These are phyloP conservation scores for Juncus effusus DNA, from an alignment of 176 grass and related monocot species.

Conservation along the genomic window DNA sequence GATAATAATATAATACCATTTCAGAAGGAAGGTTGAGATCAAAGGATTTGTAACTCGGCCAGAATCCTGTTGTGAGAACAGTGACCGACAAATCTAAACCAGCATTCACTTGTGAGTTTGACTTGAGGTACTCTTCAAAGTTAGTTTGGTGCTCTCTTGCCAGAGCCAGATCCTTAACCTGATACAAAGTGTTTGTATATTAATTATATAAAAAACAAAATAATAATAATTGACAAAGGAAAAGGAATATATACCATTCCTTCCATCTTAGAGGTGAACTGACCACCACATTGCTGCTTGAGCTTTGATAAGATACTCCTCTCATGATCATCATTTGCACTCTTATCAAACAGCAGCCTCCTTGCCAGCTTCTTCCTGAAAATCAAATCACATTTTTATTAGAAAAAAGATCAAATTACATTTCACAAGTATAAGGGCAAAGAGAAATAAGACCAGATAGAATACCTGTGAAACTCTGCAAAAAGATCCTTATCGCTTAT, in stretches of 20 bases:
- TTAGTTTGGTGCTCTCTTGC: conserved; percentile 80
- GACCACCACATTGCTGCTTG: conserved; percentile 95
- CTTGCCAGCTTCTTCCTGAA: conserved; percentile 94
- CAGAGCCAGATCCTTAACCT: conserved; percentile 74
- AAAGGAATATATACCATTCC: conserved; percentile 52
- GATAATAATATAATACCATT: conserved; percentile 52
- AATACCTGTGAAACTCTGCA: conserved; percentile 93
- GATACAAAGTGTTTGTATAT: background rate
- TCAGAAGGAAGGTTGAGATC: conserved; percentile 97
- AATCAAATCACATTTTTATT: conserved; percentile 16
- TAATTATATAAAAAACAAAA: conserved; percentile 1
- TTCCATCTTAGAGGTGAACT: conserved; percentile 99
- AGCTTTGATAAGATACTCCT: conserved; percentile 96
- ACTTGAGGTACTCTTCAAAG: conserved; percentile 70
- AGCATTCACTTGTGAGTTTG: conserved; percentile 46
- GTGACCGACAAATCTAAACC: conserved; percentile 85
- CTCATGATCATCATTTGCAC: conserved; percentile 98
- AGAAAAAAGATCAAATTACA: conserved; percentile 25
- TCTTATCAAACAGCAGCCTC: conserved; percentile 96
- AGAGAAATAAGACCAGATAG: background rate
- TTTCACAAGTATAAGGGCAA: background rate
- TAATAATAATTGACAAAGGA: background rate
- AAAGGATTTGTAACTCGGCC: conserved; percentile 96
- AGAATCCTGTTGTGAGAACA: conserved; percentile 94
- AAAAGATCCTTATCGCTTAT: conserved; percentile 96